Base-by-base conservation (phyloP, 2,329 filamentous ascomycete species). In the Microthyrium microscopicum region DNA sequence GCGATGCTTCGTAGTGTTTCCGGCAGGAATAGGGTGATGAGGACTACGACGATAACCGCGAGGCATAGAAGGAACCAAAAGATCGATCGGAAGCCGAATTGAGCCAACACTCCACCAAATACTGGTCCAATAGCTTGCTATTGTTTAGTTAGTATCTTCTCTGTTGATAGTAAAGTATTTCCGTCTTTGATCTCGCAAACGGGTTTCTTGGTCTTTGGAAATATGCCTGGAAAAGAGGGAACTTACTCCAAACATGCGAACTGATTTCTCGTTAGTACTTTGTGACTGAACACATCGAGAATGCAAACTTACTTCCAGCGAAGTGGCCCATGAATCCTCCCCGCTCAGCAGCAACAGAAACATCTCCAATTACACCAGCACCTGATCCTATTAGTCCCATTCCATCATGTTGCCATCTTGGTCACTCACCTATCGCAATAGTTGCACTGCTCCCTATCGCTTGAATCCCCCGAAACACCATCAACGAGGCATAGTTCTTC, bases 41-140 rank as follows among this genome's bases (percentile, higher is more conserved):
- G 17, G 22, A 37, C 15, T 4, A 62, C 42, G 15, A 49, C 49
- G 8, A 57, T 29, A 6, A 45, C 41, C 7, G 53, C 48, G 4
- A 56, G 37, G 5, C 52, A 51, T 39, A 56, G 44, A 39, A 64
- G 47, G 45, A 62, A 50, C 51, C 51, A 57, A 39, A 58, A 58
- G 27, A 58, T 57, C 13, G 50, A 48, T 26, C 52, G 46, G 46
- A 52, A 57, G 7, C 53, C 54, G 2, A 40, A 45, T 20, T 55
- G 50, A 2, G 50, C 44, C 2, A 55, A 34, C 1, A 49, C 43
- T 7, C 53, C 53, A 18, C 53, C 54, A 8, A 57, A 48, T 1
- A 53, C 51, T 15, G 54, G 54, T 4, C 28, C 37, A 5, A 39
- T 24, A 16, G 34, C 26, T 18, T 26, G 38, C 13, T n/a, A n/a